Evolutionary conservation across 768 basidiomycete genomes (phyloP), one percentile per base, ranked within the genome.

Genomic region (Calocybe cyanea): DNA sequence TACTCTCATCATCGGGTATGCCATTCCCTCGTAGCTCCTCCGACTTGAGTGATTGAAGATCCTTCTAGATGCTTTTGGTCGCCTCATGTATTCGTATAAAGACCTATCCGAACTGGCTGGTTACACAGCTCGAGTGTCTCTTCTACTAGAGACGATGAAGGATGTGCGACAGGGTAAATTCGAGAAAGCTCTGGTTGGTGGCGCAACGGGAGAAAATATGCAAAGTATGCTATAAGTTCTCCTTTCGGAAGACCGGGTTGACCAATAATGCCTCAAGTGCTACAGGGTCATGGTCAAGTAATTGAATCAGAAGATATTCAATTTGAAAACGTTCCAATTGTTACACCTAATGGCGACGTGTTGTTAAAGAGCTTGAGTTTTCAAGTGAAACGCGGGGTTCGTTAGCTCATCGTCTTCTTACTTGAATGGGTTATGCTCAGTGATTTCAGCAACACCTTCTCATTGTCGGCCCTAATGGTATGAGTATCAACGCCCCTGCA

Each of bases 51-150:
- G n/a, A 24, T 48, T 37, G n/a, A n/a, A 6, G 30, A 18, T 21
- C 36, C 44, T 30, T 25, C 19, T 25, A 81, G 95, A 98, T 68
- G 95, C 95, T 1, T 88, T 97, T 55, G 93, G 93, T 24, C 80
- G 94, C 15, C 83, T 96, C 21, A 92, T 98, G 91, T 95, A 94
- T 63, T 92, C 91, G 2, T 97, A 96, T 71, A 97, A 96, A 65
- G 94, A 98, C 61, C 73, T 99, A 3, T 83, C 92, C 4, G 95
- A 99, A 61, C 79, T 99, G 25, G 92, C 95, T 3, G 95, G 95
- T 9, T 97, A 96, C 62, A 97, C 95, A 2, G 80, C 91, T 1
- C 83, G 95, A 11, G 95, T 99, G 1, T 84, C 87, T 24, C 78
- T 84, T 35, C 75, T 97, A 1, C 76, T 99, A 7, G 89, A 94